These are phyloP conservation scores for Trametes punicea DNA, from an alignment of 768 basidiomycete species.

Conservation along the genomic window DNA sequence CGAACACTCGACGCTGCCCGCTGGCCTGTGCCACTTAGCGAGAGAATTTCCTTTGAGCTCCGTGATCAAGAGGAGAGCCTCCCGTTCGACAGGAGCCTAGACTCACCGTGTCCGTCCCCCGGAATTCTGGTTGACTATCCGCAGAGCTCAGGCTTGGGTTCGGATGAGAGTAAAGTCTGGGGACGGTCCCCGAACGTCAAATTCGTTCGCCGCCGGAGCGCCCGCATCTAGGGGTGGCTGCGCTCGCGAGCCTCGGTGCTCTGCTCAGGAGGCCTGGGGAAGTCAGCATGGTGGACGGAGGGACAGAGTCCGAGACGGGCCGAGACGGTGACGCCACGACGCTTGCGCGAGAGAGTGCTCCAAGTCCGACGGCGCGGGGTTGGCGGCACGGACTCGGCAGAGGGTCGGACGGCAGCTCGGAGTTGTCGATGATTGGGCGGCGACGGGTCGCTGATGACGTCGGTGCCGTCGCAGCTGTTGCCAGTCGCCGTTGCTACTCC, in stretches of 20 bases:
- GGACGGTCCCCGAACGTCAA: constrained; percentile 8
- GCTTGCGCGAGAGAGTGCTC: not conserved
- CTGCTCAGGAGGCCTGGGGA: not conserved
- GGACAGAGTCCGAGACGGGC: no score
- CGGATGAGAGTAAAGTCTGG: not conserved
- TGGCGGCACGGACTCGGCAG: not conserved
- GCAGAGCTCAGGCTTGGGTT: not conserved
- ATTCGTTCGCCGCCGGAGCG: not conserved
- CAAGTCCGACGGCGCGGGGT: not conserved
- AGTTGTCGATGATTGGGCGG: not conserved
- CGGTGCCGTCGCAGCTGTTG: not conserved
- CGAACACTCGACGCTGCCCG: not conserved
- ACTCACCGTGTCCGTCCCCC: not conserved
- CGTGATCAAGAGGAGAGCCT: not conserved
- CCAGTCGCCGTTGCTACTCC: not conserved
- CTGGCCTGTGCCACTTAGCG: not conserved
- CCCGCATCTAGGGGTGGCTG: constrained; percentile 5
- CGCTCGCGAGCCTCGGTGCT: not conserved
- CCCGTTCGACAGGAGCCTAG: not conserved
- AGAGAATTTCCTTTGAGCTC: not conserved
- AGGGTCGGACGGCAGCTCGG: not conserved
- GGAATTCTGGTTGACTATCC: not conserved
- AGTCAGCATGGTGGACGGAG: not conserved
- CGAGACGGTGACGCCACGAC: not conserved
- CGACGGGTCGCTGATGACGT: constrained; percentile 1